Evolutionary conservation across 768 basidiomycete species (phyloP), one percentile per base, ranked within the genome.

Genomic region (Mycena rebaudengoi): DNA sequence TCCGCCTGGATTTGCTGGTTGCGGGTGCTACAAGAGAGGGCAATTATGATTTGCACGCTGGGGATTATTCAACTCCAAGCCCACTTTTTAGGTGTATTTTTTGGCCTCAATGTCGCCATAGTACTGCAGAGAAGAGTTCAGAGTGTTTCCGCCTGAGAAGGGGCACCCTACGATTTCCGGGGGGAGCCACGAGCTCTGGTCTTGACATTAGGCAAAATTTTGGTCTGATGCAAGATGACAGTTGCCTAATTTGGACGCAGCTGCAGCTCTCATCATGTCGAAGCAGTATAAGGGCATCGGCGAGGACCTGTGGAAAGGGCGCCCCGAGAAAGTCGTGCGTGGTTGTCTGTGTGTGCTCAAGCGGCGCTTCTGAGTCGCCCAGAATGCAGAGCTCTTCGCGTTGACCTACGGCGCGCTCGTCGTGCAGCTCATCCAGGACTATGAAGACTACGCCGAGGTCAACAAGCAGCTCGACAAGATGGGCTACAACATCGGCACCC

Each of bases 401-500:
- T 79, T 99, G 60, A 99, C 97, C 21, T 99, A 99, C 69, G 98
- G 98, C 52, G 96, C 96, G 23, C 88, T 99, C 51, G 98, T 99
- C 48, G 95, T 99, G 32, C 98, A 99, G 79, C 86, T 99, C 64
- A 96, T 99, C 65, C 98, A 99, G 74, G 98, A 99, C 77, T 99
- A 98, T 72, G 98, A 99, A 73, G 96, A 99, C 81, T 99, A 98
- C 74, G 85, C 85, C 14, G 95, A 97, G 75, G 93, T 95, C 65
- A 95, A 95, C 77, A 96, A 94, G 76, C 96, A 99, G 75, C 89
- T 99, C 3, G 97, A 99, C 71, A 97, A 96, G 81, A 99, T 98
- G 97, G 98, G 98, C 4, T 98, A 98, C 78, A 98, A 96, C 74
- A 99, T 99, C 62, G 98, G 98, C 26, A 97, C 91, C 23, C 85